These are phyloP conservation scores for Corymbia maculata DNA, from an alignment of 345 rosid species.

Conservation along the genomic window DNA sequence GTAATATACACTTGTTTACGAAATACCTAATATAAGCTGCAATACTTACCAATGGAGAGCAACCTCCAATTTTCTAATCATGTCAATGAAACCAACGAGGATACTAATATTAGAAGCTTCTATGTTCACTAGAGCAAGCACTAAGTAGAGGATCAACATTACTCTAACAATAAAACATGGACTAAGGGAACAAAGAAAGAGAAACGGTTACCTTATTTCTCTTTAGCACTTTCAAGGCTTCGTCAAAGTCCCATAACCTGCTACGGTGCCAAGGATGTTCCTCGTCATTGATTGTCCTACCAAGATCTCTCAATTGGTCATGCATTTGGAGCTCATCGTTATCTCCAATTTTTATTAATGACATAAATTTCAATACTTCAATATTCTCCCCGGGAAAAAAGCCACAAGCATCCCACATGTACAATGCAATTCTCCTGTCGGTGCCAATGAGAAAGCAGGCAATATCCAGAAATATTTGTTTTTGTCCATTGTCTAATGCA, in stretches of 20 bases:
- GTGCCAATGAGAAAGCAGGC: neutral
- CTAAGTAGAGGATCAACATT: too few relatives aligned
- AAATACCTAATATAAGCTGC: too few relatives aligned
- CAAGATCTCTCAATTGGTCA: neutral
- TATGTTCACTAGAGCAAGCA: too few relatives aligned
- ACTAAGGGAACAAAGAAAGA: neutral
- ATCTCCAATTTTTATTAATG: neutral
- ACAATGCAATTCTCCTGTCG: rapidly evolving
- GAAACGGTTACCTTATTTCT: rapidly evolving
- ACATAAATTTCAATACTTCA: neutral
- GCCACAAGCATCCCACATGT: neutral
- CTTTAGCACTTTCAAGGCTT: neutral
- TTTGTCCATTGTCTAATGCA: rapidly evolving
- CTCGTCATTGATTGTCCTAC: neutral
- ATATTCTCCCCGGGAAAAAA: rapidly evolving
- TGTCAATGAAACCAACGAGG: too few relatives aligned
- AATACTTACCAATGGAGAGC: too few relatives aligned
- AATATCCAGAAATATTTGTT: neutral
- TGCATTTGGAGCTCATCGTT: rapidly evolving
- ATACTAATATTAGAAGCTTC: too few relatives aligned
- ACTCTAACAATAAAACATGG: neutral
- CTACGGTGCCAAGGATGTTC: rapidly evolving
- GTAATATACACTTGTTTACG: too few relatives aligned
- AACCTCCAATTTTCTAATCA: too few relatives aligned
- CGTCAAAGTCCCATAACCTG: neutral